Evolutionary conservation across 495 filamentous ascomycete genomes (phyloP), one percentile per base, ranked within the genome.

Genomic region (Hypoxylon rickii): DNA sequence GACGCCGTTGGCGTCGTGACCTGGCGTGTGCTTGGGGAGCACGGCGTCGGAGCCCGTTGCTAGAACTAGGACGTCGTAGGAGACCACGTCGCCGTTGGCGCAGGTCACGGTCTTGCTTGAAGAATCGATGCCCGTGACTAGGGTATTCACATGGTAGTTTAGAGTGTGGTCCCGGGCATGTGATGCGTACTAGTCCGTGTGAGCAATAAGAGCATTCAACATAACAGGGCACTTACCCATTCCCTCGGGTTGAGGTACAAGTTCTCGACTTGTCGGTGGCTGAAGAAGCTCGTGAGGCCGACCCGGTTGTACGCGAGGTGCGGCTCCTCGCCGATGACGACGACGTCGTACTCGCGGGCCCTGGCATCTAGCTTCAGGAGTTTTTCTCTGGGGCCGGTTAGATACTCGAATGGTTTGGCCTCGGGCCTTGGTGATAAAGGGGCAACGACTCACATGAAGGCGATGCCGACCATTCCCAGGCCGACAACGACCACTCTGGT

Each of bases 251-350:
- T 95, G 19, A 97, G 79, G 61, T 96, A 96, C 34, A 97, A 68
- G 64, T 94, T 90, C 72, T 96, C 90, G 12, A 95, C 87, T 55
- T 90, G 84, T 52, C 93, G 83, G 72, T 96, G 92, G 63, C 90
- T 86, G 64, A 97, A 97, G 76, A 92, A 97, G 32, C 85, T 89
- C 5, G 92, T 96, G 32, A 97, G 79, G n/a, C 93, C 93, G 16
- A 97, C 93, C 41, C 93, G 88, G 65, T 97, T 97, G 72, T 97
- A 97, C 2, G 93, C 93, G 54, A 96, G 73, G 73, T 97, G 88
- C 1, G 87, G 75, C 67, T 97, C 93, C 65, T 97, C 93, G 65
- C 93, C 93, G 67, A 97, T 89, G 26, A 96, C 92, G 7, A 92
- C 76, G 38, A 97, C 83, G 65, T 95, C 85, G 68, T 89, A 96